A percentile compares a stretch with the other conserved stretches of the same genome.
Evolutionary conservation across 108 stramenopile genomes (phyloP).

Genomic region (Cyclotella choctawhatcheeana): DNA sequence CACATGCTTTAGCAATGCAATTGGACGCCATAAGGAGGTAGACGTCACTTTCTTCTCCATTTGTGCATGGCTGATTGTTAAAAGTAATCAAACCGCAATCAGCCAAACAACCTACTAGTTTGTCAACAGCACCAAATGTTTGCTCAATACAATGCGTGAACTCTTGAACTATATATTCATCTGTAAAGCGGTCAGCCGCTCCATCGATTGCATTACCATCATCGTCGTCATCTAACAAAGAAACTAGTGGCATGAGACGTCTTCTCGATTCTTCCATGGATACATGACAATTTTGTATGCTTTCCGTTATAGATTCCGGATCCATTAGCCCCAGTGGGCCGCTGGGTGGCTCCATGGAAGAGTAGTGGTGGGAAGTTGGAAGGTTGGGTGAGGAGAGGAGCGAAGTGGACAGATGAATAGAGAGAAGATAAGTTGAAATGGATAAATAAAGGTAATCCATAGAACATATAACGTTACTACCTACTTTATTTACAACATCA

Average conservation of each 20-base stretch:
- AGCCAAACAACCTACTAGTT: slow-evolving; percentile 22
- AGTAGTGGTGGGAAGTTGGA: background rate
- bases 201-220: background rate
- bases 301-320: slow-evolving; percentile 26
- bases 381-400: background rate
- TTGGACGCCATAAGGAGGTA: slow-evolving; percentile 51
- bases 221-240: slow-evolving; percentile 30
- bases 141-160: slow-evolving; percentile 27
- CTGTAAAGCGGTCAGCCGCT: no score
- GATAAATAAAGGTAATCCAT: background rate
- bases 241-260: slow-evolving; percentile 33
- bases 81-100: slow-evolving; percentile 30
- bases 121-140: slow-evolving; percentile 21
- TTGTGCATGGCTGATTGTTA: background rate
- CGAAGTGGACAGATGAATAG: background rate
- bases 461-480: no score
- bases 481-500: no score
- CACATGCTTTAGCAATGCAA: slow-evolving; percentile 39
- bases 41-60: slow-evolving; percentile 27
- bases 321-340: slow-evolving; percentile 16
- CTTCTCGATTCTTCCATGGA: slow-evolving; percentile 42
- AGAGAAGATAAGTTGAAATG: background rate
- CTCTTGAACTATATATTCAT: slow-evolving; percentile 21
- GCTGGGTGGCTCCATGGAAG: background rate
- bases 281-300: slow-evolving; percentile 46